These are phyloP conservation scores for Geranium brycei DNA, from an alignment of 345 rosid species.

Conservation along the genomic window DNA sequence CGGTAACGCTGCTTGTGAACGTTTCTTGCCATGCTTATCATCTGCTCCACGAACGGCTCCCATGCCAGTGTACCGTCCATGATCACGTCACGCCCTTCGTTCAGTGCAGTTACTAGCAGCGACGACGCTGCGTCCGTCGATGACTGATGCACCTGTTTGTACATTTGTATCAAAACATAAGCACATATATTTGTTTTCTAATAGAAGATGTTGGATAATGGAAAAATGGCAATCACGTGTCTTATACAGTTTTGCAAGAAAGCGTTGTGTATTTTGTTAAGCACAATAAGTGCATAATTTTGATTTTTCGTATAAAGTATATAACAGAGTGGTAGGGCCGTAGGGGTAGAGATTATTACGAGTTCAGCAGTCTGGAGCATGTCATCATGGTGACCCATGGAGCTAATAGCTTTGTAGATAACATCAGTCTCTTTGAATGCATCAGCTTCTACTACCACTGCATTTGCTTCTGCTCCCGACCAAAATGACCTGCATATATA, in stretches of 20 bases:
- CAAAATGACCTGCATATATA: constrained; percentile 53
- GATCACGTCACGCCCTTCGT: constrained; percentile 90
- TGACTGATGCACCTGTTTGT: constrained; percentile 65
- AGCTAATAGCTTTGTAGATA: constrained; percentile 63
- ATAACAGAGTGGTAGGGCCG: no score
- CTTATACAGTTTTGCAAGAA: no score
- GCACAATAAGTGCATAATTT: no score
- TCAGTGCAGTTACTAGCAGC: constrained; percentile 71
- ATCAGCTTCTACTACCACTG: constrained; percentile 84
- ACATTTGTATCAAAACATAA: no score
- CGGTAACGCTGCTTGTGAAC: constrained; percentile 62
- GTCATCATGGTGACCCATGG: constrained; percentile 63
- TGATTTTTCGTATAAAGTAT: no score
- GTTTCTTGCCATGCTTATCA: constrained; percentile 64
- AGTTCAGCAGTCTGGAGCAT: constrained; percentile 82
- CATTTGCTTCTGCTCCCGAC: constrained; percentile 63
- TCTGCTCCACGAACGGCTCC: constrained; percentile 85
- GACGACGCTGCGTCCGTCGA: constrained; percentile 89
- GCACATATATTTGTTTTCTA: no score
- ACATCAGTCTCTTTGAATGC: constrained; percentile 94
- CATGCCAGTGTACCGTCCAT: constrained; percentile 94
- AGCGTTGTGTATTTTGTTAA: no score
- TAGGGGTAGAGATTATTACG: constrained; percentile 16
- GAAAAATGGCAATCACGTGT: no score
- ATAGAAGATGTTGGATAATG: no score